Percentiles rank a stretch among this genome's conserved stretches.
These are phyloP conservation scores for Sarocladium strictum DNA, from an alignment of 2,329 filamentous ascomycete species.

Conservation along the genomic window DNA sequence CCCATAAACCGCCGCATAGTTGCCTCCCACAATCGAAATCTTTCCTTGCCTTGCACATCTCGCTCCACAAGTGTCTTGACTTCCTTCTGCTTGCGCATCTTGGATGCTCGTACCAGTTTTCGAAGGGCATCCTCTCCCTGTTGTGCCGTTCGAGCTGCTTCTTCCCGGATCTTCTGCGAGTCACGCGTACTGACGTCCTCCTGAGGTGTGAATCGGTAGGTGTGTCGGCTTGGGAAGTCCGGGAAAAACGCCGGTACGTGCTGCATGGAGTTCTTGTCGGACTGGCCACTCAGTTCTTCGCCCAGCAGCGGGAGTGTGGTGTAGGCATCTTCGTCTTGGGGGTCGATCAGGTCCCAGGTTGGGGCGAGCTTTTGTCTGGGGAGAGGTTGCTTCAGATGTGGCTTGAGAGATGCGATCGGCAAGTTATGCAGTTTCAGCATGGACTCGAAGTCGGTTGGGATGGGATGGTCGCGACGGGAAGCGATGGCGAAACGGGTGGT, in stretches of 20 bases:
- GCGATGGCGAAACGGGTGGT: conserved; percentile 40
- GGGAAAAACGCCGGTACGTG: conserved; percentile 57
- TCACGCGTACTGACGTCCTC: conserved; percentile 41
- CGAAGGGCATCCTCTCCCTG: conserved; percentile 58
- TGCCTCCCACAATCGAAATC: conserved; percentile 55
- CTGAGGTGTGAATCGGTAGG: conserved; percentile 54
- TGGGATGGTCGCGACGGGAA: conserved; percentile 46
- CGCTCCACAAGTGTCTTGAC: conserved; percentile 50
- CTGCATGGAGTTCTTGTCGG: conserved; percentile 47
- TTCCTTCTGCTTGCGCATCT: conserved; percentile 60
- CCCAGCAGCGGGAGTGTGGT: conserved; percentile 41
- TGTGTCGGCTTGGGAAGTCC: conserved; percentile 58
- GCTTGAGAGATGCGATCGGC: conserved; percentile 43
- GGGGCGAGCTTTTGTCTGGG: conserved; percentile 31
- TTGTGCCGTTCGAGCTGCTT: conserved; percentile 53
- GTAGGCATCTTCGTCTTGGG: conserved; percentile 33
- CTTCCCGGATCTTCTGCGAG: conserved; percentile 52
- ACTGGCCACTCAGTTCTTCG: conserved; percentile 50
- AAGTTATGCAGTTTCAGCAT: conserved; percentile 47
- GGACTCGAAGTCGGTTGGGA: conserved; percentile 52
- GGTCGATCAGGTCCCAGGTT: conserved; percentile 28
- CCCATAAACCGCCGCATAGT: conserved; percentile 52
- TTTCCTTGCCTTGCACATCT: conserved; percentile 44
- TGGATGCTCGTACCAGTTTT: conserved; percentile 53
- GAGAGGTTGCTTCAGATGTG: conserved; percentile 51